A percentile compares a stretch with the other conserved stretches of the same genome.
phyloP scores from a whole-genome alignment of 129 eudicot species.

The sunflower (Helianthus annuus) region HanXRQr2.0-SUNRISE NC_035443.2:34532093-34532592 shows the following conservation, averaged over 20 bases:
- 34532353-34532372: background rate
- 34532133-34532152: slow-evolving; percentile 11
- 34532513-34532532: too few relatives aligned
- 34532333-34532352: background rate
- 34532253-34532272: background rate
- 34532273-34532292: background rate
- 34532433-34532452: too few relatives aligned
- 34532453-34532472: too few relatives aligned
- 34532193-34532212: slow-evolving; percentile 3
- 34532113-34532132: slow-evolving; percentile 13
- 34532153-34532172: slow-evolving; percentile 5
- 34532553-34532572: too few relatives aligned
- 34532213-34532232: background rate
- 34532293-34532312: background rate
- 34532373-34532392: background rate
- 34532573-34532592: too few relatives aligned
- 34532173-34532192: slow-evolving; percentile 2
- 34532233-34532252: background rate
- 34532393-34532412: too few relatives aligned
- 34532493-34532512: too few relatives aligned
- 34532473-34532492: too few relatives aligned
- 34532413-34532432: too few relatives aligned
- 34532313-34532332: background rate
- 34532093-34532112: slow-evolving; percentile 14
- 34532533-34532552: too few relatives aligned